Base-by-base conservation (phyloP, 2,329 filamentous ascomycete species). In the Microsporum ferrugineum region DNA sequence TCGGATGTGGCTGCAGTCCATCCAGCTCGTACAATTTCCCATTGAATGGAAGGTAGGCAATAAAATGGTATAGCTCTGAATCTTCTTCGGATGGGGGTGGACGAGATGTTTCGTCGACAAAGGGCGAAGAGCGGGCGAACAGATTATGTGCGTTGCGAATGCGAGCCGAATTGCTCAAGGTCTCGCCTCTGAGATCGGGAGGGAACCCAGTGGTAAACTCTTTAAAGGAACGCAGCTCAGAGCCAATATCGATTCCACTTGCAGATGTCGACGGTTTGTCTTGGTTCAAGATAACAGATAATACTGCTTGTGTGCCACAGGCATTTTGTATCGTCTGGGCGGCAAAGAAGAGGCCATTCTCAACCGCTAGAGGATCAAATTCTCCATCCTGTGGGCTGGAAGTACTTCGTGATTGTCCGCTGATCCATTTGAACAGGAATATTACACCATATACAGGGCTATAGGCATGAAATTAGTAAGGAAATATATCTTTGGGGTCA, bases 271-370 rank as follows among this genome's bases (percentile, higher is more conserved):
- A 55, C 0, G 71, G 65, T 38, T 72, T 73, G 60, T 77, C 80
- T 74, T 95, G 88, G 78, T 99, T 99, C 66, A 99, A 79, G 36
- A 97, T 82, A 60, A 97, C 89, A 59, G 88, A 94, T 45, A 99
- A 83, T 55, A 99, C 84, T 2, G 94, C 94, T 75, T 99, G 94
- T 14, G 94, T 99, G 51, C 91, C 94, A 77, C 94, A 99, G 5
- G 94, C 94, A 75, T 99, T 99, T 76, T 97, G 92, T 72, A 99
- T 99, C 2, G 92, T 97, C 78, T 99, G 94, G 34, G 87, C 86
- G 2, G 94, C 94, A 76, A 99, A 99, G 81, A 96, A 99, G 68
- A 96, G 81, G 64, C 72, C 68, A 65, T 82, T 80, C 64, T 90
- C 85, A 17, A 88, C 79, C 12, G 90, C 89, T 14, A 79, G 80